Evolutionary conservation across 2,329 filamentous ascomycete species (phyloP), one percentile per base, ranked within the genome.

Genomic region (Aspergillus candidus): DNA sequence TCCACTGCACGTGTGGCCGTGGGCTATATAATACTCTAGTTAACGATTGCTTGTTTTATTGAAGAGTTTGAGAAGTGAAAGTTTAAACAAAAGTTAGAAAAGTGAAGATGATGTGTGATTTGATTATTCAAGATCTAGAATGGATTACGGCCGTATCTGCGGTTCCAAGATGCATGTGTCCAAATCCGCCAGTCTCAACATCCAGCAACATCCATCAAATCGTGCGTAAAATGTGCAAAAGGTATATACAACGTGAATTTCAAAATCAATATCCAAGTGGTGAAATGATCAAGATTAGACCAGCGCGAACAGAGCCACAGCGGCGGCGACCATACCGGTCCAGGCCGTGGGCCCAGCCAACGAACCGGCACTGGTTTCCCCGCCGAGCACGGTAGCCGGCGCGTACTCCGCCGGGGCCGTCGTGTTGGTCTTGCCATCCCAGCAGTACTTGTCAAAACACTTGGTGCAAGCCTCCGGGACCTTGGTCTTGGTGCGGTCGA

Each of bases 371-470:
- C 33, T 47, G 11, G 11, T 47, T 27, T 7, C 10, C 22, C 22
- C 18, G 18, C 6, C 22, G 32, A 49, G 13, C 13, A 41, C 17
- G 5, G 49, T 47, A n/a, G 27, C 30, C 4, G 76, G 76, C 34
- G 71, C 63, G 48, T 75, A 79, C 2, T 51, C 50, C 3, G 57
- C 54, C 1, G 62, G 57, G 11, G 52, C 53, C 0, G 67, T 67
- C 37, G 49, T 59, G 35, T 74, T 64, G 2, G 66, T 48, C 1
- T 78, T 84, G 17, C 91, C 91, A 64, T 95, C 79, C 90, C 91
- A 97, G 76, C 91, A 97, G 70, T 94, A 94, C 17, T 72, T 66
- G 13, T 72, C 51, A 64, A 94, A 95, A 71, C 91, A 97, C 43
- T 74, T 55, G 32, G 66, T 71, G 70, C 91, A 97, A 4, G 76